These are phyloP conservation scores for Cladophialophora psammophila DNA, from an alignment of 2,329 filamentous ascomycete genomes.

Conservation along the genomic window DNA sequence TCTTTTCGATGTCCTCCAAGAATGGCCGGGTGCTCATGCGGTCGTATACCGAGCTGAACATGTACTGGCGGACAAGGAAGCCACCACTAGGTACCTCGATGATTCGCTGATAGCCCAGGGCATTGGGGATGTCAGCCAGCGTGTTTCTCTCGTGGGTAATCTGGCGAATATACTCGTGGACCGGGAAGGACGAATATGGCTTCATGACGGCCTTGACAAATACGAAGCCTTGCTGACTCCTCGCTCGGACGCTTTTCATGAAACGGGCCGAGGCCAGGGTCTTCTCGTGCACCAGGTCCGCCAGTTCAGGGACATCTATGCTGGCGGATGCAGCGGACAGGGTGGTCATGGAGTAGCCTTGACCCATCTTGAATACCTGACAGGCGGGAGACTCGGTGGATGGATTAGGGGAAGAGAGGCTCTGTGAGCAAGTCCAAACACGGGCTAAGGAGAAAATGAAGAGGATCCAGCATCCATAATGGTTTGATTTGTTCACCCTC, in stretches of 20 bases:
- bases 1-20: constrained; percentile 96
- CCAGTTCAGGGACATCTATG: constrained; percentile 91
- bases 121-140: constrained; percentile 86
- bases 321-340: constrained; percentile 89
- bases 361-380: constrained; percentile 72
- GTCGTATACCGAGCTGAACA: constrained; percentile 97
- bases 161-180: constrained; percentile 78
- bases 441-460: not conserved
- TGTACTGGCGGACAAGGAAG: constrained; percentile 91
- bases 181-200: constrained; percentile 80
- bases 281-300: constrained; percentile 89
- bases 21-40: constrained; percentile 94
- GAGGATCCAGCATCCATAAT: not conserved
- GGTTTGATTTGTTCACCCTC: not conserved
- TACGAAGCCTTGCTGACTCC: constrained; percentile 87
- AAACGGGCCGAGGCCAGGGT: constrained; percentile 90
- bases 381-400: not conserved
- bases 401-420: not conserved
- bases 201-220: constrained; percentile 96
- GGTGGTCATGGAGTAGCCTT: constrained; percentile 93
- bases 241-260: constrained; percentile 93
- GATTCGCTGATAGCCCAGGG: constrained; percentile 85
- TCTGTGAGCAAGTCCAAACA: not conserved
- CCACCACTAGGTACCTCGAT: constrained; percentile 91
- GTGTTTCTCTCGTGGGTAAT: constrained; percentile 82